Evolutionary conservation across 2,329 filamentous ascomycete species (phyloP), one percentile per base, ranked within the genome.

Genomic region (Tolypocladium guangdongense): DNA sequence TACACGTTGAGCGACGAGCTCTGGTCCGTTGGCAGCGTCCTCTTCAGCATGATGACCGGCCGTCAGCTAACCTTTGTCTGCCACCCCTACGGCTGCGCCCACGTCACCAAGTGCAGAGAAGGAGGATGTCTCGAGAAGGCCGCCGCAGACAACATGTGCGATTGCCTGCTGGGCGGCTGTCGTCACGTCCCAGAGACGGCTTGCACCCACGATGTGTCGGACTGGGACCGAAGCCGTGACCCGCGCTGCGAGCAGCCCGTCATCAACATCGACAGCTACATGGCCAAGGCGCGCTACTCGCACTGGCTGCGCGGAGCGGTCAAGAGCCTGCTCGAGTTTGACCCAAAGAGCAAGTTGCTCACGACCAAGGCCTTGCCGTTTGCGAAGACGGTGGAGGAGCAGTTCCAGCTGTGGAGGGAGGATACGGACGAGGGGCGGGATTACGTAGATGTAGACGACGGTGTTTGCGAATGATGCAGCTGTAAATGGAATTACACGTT

Each of bases 21-120:
- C 36, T 68, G 61, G 59, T 63, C 66, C 30, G 63, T 75, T 33
- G 73, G 71, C 36, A 60, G 55, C 18, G 58, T 71, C 32, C 55
- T 76, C 47, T 71, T 69, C 56, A 64, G 61, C 50, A 75, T 76
- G 73, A 75, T 76, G 72, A 63, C 60, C 10, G 65, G 66, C 7
- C 38, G 48, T 4, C 18, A 46, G 11, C 60, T 53, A 24, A 54
- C 55, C 4, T 52, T 55, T 51, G 24, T 24, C 36, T 63, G 64
- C 50, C 48, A 56, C 8, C 32, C 54, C 14, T 61, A 58, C 50
- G 55, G 55, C 5, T 62, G 59, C 56, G 68, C 52, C 56, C 68
- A 55, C 55, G 58, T 65, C 3, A 59, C 64, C 27, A 60, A 62
- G 18, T 74, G 70, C 55, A 6, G 45, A 35, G 7, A 50, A 1